Percentiles rank a stretch among this genome's conserved stretches.
These are phyloP conservation scores for Candida smagusa DNA, from an alignment of 1,139 yeast genomes.

Conservation along the genomic window DNA sequence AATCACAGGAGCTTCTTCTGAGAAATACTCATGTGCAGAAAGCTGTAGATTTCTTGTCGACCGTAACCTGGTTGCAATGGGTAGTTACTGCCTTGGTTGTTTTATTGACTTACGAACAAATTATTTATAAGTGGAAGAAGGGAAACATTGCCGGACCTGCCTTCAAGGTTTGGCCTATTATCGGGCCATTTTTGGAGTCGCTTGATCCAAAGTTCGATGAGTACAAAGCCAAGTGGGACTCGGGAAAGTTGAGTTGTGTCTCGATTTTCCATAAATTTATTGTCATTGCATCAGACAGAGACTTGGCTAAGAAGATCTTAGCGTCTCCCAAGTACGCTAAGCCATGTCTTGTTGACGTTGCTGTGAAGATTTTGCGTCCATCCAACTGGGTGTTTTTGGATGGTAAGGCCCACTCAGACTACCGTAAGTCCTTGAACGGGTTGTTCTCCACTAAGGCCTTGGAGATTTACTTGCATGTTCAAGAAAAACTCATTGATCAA, in stretches of 20 bases:
- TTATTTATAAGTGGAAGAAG: conserved; percentile 71
- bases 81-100: conserved; percentile 47
- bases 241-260: conserved; percentile 93
- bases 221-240: conserved; percentile 87
- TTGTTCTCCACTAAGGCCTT: conserved; percentile 82
- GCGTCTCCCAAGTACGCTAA: conserved; percentile 84
- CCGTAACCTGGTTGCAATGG: conserved; percentile 48
- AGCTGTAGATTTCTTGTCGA: not conserved
- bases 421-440: conserved; percentile 86
- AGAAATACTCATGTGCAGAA: conserved; percentile 2
- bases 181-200: conserved; percentile 95
- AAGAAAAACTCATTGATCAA: conserved; percentile 77
- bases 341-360: conserved; percentile 98
- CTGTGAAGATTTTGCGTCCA: conserved; percentile 87
- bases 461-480: conserved; percentile 77
- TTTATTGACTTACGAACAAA: conserved; percentile 72
- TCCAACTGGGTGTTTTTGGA: conserved; percentile 97
- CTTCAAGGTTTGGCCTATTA: conserved; percentile 85
- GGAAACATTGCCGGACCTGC: conserved; percentile 89
- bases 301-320: conserved; percentile 83
- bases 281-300: conserved; percentile 89
- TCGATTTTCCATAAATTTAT: conserved; percentile 97
- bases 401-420: conserved; percentile 92
- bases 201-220: conserved; percentile 95
- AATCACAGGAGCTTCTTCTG: conserved; percentile 1